Percentiles rank a stretch among this genome's conserved stretches.
These are phyloP conservation scores for Aegilops umbellulata DNA, from an alignment of 176 grass and related monocot species.

Conservation along the genomic window DNA sequence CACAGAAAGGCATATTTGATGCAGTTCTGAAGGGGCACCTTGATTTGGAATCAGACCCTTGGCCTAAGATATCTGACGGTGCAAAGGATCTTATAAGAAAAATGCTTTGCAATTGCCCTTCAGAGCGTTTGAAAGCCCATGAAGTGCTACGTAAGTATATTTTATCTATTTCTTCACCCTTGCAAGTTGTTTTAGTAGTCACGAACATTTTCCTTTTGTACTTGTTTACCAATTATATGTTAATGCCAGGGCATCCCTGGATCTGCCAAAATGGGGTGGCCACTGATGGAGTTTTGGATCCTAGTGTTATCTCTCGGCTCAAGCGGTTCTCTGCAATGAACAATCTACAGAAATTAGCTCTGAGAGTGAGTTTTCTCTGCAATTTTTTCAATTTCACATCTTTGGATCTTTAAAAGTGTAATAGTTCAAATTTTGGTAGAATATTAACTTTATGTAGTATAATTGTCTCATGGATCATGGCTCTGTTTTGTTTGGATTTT, in stretches of 20 bases:
- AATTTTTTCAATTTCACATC: background rate
- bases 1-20: slow-evolving; percentile 94
- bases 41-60: slow-evolving; percentile 87
- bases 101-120: slow-evolving; percentile 76
- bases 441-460: background rate
- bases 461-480: background rate
- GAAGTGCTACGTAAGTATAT: slow-evolving; percentile 80
- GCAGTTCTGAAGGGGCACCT: slow-evolving; percentile 80
- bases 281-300: slow-evolving; percentile 63
- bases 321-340: slow-evolving; percentile 94
- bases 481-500: background rate
- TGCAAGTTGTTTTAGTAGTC: slow-evolving; percentile 5
- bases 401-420: background rate
- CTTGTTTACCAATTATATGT: background rate
- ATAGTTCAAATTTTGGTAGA: background rate
- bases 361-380: slow-evolving; percentile 41
- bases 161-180: background rate
- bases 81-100: slow-evolving; percentile 94
- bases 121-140: slow-evolving; percentile 80
- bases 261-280: slow-evolving; percentile 76
- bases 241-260: slow-evolving; percentile 77
- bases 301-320: slow-evolving; percentile 77
- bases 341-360: slow-evolving; percentile 84
- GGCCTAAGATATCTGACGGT: slow-evolving; percentile 83
- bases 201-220: background rate